phyloP scores from a whole-genome alignment of 1,284 basidiomycete species.

The Cystobasidium sp. region DNA sequence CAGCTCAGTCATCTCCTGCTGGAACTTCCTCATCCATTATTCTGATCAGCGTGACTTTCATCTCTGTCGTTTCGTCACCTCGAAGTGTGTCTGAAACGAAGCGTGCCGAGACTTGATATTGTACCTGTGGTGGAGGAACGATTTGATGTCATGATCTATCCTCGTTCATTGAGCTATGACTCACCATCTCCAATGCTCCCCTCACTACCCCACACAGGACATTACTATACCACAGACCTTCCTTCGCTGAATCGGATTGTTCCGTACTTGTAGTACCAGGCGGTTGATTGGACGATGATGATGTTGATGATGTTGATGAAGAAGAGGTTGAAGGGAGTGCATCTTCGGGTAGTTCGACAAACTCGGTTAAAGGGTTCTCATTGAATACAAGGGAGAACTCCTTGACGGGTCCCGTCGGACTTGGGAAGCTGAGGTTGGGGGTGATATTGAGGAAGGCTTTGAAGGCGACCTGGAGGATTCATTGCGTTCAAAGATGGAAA shows the following conservation, averaged over 20 bases:
- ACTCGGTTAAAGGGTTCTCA: slow-evolving; percentile 95
- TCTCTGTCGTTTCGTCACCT: slow-evolving; percentile 93
- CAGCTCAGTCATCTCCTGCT: slow-evolving; percentile 55
- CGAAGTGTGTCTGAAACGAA: slow-evolving; percentile 89
- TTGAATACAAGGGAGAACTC: slow-evolving; percentile 85
- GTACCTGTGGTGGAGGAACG: slow-evolving; percentile 66
- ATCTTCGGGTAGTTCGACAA: slow-evolving; percentile 94
- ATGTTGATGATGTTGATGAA: slow-evolving; percentile 5
- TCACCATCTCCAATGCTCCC: slow-evolving; percentile 94
- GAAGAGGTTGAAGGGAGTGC: slow-evolving; percentile 61
- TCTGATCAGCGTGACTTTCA: slow-evolving; percentile 85
- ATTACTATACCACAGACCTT: slow-evolving; percentile 95
- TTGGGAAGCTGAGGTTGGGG: slow-evolving; percentile 70
- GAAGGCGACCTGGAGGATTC: slow-evolving; percentile 84
- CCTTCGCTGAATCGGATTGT: slow-evolving; percentile 58
- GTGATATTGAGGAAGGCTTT: slow-evolving; percentile 96
- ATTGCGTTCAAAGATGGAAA: neutral
- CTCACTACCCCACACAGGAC: slow-evolving; percentile 90
- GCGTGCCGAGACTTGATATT: slow-evolving; percentile 90
- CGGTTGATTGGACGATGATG: neutral
- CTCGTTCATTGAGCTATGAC: slow-evolving; percentile 16
- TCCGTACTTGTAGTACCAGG: neutral
- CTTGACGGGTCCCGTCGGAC: slow-evolving; percentile 56
- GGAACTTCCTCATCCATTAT: slow-evolving; percentile 86
- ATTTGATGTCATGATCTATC: neutral